A percentile compares a stretch with the other conserved stretches of the same genome.
Conservation (phyloP, 2,329 filamentous ascomycete genomes). For the Leptographium wingfieldii region DNA sequence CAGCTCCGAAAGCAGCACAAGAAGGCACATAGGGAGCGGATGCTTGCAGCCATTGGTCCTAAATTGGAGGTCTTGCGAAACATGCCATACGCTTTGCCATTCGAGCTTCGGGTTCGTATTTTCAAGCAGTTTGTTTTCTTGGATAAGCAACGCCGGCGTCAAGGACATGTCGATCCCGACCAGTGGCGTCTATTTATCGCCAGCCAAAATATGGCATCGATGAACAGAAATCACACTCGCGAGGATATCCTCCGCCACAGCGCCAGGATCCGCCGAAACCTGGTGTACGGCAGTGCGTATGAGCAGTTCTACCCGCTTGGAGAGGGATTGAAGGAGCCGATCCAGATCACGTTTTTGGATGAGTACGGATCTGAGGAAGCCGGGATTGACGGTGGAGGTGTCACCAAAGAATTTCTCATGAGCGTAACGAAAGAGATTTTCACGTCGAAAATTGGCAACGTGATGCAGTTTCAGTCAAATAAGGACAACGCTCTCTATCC, state of each 20-base stretch:
- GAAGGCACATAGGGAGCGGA: slow-evolving; percentile 54
- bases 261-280: slow-evolving; percentile 63
- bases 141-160: slow-evolving; percentile 62
- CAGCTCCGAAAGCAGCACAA: slow-evolving; percentile 50
- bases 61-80: slow-evolving; percentile 84
- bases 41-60: slow-evolving; percentile 68
- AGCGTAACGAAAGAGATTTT: slow-evolving; percentile 82
- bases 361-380: slow-evolving; percentile 77
- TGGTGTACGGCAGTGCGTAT: slow-evolving; percentile 74
- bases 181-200: slow-evolving; percentile 55
- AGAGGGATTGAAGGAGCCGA: slow-evolving; percentile 80
- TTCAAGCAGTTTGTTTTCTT: slow-evolving; percentile 85
- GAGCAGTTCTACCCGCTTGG: slow-evolving; percentile 70
- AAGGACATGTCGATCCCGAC: slow-evolving; percentile 59
- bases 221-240: slow-evolving; percentile 9
- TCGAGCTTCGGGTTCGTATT: slow-evolving; percentile 79
- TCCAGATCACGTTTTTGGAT: slow-evolving; percentile 93
- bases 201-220: slow-evolving; percentile 18
- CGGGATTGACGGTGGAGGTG: slow-evolving; percentile 91
- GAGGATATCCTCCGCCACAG: slow-evolving; percentile 47
- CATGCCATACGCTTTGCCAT: slow-evolving; percentile 95
- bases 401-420: slow-evolving; percentile 93
- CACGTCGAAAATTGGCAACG: slow-evolving; percentile 30
- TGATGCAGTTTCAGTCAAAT: slow-evolving; percentile 63
- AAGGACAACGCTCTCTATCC: slow-evolving; percentile 80